These are phyloP conservation scores for Rusavskia elegans DNA, from an alignment of 495 filamentous ascomycete species.

Conservation along the genomic window DNA sequence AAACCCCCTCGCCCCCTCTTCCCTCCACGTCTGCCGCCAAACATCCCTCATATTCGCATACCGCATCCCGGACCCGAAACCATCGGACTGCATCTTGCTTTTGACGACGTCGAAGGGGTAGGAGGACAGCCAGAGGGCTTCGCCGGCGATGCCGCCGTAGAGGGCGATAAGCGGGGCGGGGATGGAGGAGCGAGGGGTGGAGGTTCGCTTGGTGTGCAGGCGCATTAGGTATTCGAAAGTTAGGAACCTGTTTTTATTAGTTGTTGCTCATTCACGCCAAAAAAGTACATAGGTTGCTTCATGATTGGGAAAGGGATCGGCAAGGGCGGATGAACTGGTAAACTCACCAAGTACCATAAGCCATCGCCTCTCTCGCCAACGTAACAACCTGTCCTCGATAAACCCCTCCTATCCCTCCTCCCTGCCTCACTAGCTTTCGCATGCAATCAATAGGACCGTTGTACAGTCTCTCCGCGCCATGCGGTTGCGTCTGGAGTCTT, in stretches of 20 bases:
- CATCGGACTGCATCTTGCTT: constrained; percentile 99
- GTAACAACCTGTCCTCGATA: constrained; percentile 84
- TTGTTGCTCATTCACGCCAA: background rate
- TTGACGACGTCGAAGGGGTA: constrained; percentile 97
- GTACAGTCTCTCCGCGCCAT: constrained; percentile 66
- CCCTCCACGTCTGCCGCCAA: constrained; percentile 65
- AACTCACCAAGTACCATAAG: constrained; percentile 71
- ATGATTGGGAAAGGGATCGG: too few relatives aligned
- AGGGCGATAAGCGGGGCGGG: constrained; percentile 71
- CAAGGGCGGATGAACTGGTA: too few relatives aligned
- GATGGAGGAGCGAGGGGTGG: constrained; percentile 57
- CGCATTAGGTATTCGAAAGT: constrained; percentile 96
- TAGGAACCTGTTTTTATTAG: constrained; percentile 35
- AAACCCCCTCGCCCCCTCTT: constrained; percentile 70
- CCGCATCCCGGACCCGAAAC: constrained; percentile 51
- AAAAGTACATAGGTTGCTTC: too few relatives aligned
- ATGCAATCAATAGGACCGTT: constrained; percentile 79
- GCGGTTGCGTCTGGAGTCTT: constrained; percentile 92
- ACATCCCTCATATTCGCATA: constrained; percentile 80
- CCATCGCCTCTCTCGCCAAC: constrained; percentile 74
- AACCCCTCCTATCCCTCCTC: constrained; percentile 51
- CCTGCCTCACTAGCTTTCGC: constrained; percentile 54
- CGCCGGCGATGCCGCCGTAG: constrained; percentile 86
- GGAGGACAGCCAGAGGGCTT: constrained; percentile 79
- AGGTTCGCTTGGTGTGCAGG: constrained; percentile 59